phyloP scores from a whole-genome alignment of 192 early-diverging fungal species.

The Podila horticola region DNA sequence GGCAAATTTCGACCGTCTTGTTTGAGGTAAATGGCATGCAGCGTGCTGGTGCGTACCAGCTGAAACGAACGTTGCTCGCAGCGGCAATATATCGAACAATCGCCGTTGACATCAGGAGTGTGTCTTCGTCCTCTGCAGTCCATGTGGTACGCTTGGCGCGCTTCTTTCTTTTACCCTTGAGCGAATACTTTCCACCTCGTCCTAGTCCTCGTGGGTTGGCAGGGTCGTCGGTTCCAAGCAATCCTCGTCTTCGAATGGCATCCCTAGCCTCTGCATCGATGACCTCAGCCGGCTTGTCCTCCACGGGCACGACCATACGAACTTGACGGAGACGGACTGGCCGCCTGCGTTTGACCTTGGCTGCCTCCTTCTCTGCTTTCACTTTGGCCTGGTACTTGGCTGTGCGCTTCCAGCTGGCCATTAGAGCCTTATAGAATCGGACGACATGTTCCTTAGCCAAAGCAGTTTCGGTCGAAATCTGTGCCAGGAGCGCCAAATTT shows the following conservation, averaged over 20 bases:
- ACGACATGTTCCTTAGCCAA: slow-evolving; percentile 19
- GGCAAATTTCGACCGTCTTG: slow-evolving; percentile 21
- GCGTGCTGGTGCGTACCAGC: slow-evolving; percentile 19
- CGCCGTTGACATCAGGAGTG: slow-evolving; percentile 13
- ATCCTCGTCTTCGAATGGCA: neutral
- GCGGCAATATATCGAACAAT: slow-evolving; percentile 22
- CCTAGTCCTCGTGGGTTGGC: too few relatives aligned
- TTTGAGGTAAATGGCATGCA: neutral
- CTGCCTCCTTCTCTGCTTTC: neutral
- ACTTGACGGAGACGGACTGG: slow-evolving; percentile 11
- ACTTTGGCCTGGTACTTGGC: neutral
- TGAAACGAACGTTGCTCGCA: slow-evolving; percentile 23
- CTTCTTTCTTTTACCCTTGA: slow-evolving; percentile 1
- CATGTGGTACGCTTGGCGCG: slow-evolving; percentile 14
- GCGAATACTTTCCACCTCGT: neutral
- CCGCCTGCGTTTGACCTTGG: neutral
- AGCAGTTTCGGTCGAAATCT: slow-evolving; percentile 24
- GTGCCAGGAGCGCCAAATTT: slow-evolving; percentile 8
- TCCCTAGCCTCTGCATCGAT: neutral
- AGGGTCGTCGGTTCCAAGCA: neutral
- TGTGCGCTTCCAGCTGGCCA: slow-evolving; percentile 15
- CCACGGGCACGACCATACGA: neutral
- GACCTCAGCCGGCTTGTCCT: neutral
- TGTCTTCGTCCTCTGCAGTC: slow-evolving; percentile 21
- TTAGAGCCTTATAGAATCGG: slow-evolving; percentile 30